Base-by-base conservation (phyloP, 2,329 filamentous ascomycete genomes). In the Pestalotiopsis fici region DNA sequence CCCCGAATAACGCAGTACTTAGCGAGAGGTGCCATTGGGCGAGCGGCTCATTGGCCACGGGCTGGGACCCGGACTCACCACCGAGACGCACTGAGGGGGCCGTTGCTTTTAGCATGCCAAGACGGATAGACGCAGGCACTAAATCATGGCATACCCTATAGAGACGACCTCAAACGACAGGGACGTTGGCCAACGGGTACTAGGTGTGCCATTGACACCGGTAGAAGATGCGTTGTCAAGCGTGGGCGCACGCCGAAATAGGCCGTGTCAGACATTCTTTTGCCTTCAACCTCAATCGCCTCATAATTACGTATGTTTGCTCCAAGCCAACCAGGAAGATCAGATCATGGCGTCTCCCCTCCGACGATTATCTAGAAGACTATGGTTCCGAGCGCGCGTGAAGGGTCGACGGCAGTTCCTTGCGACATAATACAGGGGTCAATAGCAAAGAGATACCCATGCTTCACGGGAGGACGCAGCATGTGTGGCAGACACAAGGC, bases 91-190 rank as follows among this genome's bases (percentile, higher is more conserved):
- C 18, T 5, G 23, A n/a, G 55, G 55, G 55, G 59, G 11, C 18
- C 13, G 7, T 61, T 37, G 28, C 31, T 61, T 61, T 37, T 39
- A 5, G 18, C 21, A 25, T 63, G 37, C 60, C 60, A 47, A 63
- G 60, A 63, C 60, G 60, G 60, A 37, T 63, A 31, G 60, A n/a
- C 50, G 39, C 60, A 47, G 60, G 13, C 37, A 27, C n/a, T 37
- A 13, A 43, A n/a, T 18, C 15, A 35, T 25, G 37, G 25, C 37
- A 18, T 21, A n/a, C 25, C 21, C 27, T 39, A 61, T 61, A n/a
- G 43, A 23, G 4, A 50, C 43, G 18, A n/a, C 43, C 5, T 21
- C n/a, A 15, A n/a, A n/a, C 43, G 43, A 50, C 43, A 50, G n/a
- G 43, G 43, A 21, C 39, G 9, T 18, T 18, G 21, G 21, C 43